These are phyloP conservation scores for Trichosanthes cucumerina DNA, from an alignment of 306 rosid genomes.

Conservation along the genomic window DNA sequence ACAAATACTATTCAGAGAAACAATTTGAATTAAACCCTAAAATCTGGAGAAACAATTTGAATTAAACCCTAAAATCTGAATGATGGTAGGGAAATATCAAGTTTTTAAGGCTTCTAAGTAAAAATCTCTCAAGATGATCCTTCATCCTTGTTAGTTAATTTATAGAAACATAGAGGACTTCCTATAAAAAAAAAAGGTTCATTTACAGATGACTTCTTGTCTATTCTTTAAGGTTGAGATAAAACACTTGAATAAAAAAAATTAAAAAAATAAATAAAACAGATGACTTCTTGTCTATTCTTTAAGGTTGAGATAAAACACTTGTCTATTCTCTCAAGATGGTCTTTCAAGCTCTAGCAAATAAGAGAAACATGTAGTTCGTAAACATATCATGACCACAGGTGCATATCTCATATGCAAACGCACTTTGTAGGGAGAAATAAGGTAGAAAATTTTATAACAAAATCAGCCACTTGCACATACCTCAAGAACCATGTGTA, in stretches of 20 bases:
- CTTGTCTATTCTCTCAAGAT: not conserved
- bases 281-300: not conserved
- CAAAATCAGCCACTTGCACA: not conserved
- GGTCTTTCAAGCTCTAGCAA: not conserved
- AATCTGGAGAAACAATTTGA: too few relatives aligned
- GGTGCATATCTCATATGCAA: not conserved
- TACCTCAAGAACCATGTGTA: slow-evolving; percentile 99
- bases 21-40: too few relatives aligned
- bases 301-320: not conserved
- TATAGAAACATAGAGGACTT: not conserved
- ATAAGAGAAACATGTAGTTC: not conserved
- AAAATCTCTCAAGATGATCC: not conserved
- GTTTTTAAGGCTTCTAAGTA: not conserved
- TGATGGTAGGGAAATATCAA: not conserved
- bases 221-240: not conserved
- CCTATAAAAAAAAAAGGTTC: not conserved
- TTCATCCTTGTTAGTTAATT: not conserved
- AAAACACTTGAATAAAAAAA: not conserved
- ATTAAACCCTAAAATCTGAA: not conserved
- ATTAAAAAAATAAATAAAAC: too few relatives aligned
- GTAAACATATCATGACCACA: not conserved
- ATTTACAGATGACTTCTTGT: not conserved
- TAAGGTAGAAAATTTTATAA: not conserved
- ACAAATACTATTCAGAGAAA: not conserved
- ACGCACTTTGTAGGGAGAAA: not conserved